Percentiles rank a stretch among this genome's conserved stretches.
Evolutionary conservation across 257 asterid species (phyloP).

Genomic region (Pogostemon cablin): DNA sequence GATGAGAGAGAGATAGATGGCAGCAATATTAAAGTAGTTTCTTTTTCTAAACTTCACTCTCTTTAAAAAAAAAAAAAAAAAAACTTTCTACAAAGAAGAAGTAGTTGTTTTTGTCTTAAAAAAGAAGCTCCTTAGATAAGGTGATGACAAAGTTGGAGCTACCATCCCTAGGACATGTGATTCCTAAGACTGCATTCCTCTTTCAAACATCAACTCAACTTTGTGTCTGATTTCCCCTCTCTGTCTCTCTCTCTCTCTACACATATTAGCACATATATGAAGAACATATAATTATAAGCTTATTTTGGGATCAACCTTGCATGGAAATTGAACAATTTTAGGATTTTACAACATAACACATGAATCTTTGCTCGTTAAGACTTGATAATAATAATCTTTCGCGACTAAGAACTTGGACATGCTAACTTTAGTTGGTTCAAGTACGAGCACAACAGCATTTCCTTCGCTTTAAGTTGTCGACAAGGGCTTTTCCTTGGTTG

Average conservation of each 20-base stretch:
- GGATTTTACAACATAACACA: neutral
- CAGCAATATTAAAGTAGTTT: constrained; percentile 11
- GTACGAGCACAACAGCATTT: constrained; percentile 33
- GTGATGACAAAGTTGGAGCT: constrained; percentile 6
- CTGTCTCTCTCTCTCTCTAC: no score
- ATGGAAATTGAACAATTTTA: neutral
- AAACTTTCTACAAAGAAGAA: neutral
- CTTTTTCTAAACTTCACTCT: constrained; percentile 14
- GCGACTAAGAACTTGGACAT: constrained; percentile 22
- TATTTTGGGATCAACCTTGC: neutral
- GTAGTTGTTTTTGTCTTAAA: neutral
- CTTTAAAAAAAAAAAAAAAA: neutral
- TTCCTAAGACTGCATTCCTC: constrained; percentile 12
- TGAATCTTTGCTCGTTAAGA: neutral
- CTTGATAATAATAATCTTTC: no score
- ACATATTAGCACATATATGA: no score
- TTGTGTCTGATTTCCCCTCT: neutral
- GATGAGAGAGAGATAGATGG: constrained; percentile 8
- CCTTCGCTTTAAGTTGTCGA: constrained; percentile 29
- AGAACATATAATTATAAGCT: neutral
- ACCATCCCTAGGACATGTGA: constrained; percentile 18
- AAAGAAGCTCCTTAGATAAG: neutral
- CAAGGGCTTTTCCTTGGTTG: constrained; percentile 21
- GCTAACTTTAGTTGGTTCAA: constrained; percentile 32
- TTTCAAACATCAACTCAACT: constrained; percentile 2